Conservation (phyloP, 2,329 filamentous ascomycete genomes). For the Colletotrichum tofieldiae region DNA sequence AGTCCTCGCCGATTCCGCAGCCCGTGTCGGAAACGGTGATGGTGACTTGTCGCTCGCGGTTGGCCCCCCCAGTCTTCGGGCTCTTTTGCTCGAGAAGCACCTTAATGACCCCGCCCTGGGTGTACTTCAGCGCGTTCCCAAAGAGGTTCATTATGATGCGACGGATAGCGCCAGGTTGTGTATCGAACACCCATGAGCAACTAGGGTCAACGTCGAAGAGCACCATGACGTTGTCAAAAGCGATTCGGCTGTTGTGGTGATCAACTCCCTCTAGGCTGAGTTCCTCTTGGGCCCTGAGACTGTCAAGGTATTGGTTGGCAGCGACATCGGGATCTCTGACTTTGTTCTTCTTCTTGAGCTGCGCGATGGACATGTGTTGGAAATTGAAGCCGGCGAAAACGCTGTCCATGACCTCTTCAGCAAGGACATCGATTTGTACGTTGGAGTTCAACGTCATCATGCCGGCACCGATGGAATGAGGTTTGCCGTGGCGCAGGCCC, state of each 20-base stretch:
- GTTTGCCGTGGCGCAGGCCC: constrained; percentile 57
- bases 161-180: constrained; percentile 60
- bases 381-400: constrained; percentile 63
- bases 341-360: background rate
- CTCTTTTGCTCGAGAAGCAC: background rate
- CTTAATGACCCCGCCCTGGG: constrained; percentile 49
- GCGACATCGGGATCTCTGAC: background rate
- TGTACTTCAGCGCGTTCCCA: constrained; percentile 66
- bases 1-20: constrained; percentile 75
- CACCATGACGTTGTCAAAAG: constrained; percentile 49
- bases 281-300: background rate
- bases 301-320: background rate
- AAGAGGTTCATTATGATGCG: constrained; percentile 53
- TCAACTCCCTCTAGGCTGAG: background rate
- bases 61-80: background rate
- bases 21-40: constrained; percentile 75
- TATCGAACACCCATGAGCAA: constrained; percentile 63
- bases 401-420: constrained; percentile 64
- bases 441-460: constrained; percentile 47
- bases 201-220: constrained; percentile 65
- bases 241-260: background rate
- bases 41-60: constrained; percentile 45
- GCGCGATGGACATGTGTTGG: constrained; percentile 40
- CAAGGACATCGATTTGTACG: constrained; percentile 57
- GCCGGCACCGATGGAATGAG: constrained; percentile 14